These are phyloP conservation scores for Bertia moriformis DNA, from an alignment of 2,329 filamentous ascomycete genomes.

Conservation along the genomic window DNA sequence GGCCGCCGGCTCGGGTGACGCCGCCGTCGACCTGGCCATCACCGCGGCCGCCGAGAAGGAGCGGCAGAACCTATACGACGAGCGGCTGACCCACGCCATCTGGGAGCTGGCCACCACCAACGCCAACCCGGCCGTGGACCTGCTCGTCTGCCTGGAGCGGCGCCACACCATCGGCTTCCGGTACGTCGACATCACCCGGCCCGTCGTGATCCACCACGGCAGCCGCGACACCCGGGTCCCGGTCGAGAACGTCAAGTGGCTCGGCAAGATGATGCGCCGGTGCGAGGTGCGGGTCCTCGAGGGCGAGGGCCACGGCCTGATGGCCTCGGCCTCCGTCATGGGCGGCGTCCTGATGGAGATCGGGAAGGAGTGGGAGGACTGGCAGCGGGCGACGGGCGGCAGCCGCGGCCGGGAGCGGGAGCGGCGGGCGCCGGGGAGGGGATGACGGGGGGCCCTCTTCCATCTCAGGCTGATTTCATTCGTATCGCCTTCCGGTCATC, in stretches of 20 bases:
- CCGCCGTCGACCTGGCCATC: conserved; percentile 8
- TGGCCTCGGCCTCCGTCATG: conserved; percentile 92
- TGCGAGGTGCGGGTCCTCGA: conserved; percentile 86
- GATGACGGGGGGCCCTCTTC: too few relatives aligned
- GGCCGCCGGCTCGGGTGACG: conserved; percentile 7
- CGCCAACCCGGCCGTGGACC: conserved; percentile 83
- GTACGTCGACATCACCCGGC: conserved; percentile 86
- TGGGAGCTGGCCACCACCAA: conserved; percentile 90
- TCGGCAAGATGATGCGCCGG: conserved; percentile 81
- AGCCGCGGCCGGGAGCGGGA: conserved; percentile 9
- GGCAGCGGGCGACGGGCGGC: conserved; percentile 46
- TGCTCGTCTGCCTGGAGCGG: conserved; percentile 83
- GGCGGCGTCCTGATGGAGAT: conserved; percentile 89
- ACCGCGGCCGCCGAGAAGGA: conserved; percentile 46
- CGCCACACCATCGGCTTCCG: conserved; percentile 86
- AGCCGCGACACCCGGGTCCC: conserved; percentile 81
- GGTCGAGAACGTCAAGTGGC: conserved; percentile 87
- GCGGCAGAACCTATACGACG: conserved; percentile 65
- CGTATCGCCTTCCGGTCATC: too few relatives aligned
- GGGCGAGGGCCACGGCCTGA: conserved; percentile 84
- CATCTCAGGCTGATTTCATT: too few relatives aligned
- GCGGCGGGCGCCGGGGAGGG: conserved; percentile 2
- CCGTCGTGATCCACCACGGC: conserved; percentile 88
- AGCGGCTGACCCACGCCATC: conserved; percentile 75
- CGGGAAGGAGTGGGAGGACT: conserved; percentile 82